phyloP scores from a whole-genome alignment of 2,329 filamentous ascomycete genomes.

The Davidsoniella neocaledoniae region DNA sequence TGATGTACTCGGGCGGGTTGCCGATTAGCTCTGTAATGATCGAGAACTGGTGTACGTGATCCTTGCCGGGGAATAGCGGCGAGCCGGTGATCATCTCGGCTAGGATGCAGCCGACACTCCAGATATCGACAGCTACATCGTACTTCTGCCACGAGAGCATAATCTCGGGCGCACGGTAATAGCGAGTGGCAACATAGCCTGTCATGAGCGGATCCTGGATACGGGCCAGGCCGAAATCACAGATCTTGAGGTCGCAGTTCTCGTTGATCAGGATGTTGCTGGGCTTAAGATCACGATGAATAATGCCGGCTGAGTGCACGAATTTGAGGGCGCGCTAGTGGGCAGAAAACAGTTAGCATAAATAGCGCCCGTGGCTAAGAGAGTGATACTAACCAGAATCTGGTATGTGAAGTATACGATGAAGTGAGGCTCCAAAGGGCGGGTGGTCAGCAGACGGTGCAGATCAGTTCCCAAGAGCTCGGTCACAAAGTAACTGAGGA shows the following conservation, averaged over 20 bases:
- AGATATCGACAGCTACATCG: slow-evolving; percentile 96
- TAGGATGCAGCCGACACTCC: slow-evolving; percentile 98
- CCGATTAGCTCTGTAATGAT: slow-evolving; percentile 97
- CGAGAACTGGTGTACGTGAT: slow-evolving; percentile 98
- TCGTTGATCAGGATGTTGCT: slow-evolving; percentile 99
- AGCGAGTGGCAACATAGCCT: slow-evolving; percentile 94
- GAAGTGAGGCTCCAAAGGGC: slow-evolving; percentile 96
- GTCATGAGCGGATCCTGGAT: slow-evolving; percentile 99
- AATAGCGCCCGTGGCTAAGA: neutral
- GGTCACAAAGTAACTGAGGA: slow-evolving; percentile 79
- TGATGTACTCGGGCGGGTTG: slow-evolving; percentile 94
- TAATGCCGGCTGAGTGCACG: slow-evolving; percentile 93
- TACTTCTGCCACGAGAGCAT: slow-evolving; percentile 99
- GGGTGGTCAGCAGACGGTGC: slow-evolving; percentile 83
- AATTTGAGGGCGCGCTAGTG: slow-evolving; percentile 87
- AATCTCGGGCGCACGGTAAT: slow-evolving; percentile 96
- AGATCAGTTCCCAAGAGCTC: slow-evolving; percentile 94
- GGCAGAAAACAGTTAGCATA: neutral
- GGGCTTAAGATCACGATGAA: slow-evolving; percentile 93
- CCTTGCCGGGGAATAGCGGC: slow-evolving; percentile 94
- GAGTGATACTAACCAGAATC: slow-evolving; percentile 56
- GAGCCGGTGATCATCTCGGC: slow-evolving; percentile 99
- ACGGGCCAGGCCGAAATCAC: slow-evolving; percentile 91
- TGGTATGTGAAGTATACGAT: slow-evolving; percentile 99
- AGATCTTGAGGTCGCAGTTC: slow-evolving; percentile 99